Percentiles rank a stretch among this genome's conserved stretches.
Evolutionary conservation across 163 green algal species (phyloP).

Genomic region (Scenedesmus sp.): DNA sequence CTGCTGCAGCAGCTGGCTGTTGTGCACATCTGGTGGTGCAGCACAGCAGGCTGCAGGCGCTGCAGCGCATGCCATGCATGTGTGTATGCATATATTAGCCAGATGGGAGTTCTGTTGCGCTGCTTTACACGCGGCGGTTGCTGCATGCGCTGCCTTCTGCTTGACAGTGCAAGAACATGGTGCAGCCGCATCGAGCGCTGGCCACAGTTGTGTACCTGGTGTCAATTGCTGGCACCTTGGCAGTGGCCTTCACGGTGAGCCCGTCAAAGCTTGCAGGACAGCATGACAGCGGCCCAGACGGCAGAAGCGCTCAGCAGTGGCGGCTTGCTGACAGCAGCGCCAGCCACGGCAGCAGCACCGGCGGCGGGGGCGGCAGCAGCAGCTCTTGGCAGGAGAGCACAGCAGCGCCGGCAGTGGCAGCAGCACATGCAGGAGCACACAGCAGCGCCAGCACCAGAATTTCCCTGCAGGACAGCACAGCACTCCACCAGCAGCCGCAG

Average conservation of each 20-base stretch:
- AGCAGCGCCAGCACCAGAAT: not conserved
- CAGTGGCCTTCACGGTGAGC: constrained; percentile 53
- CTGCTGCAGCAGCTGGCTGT: not conserved
- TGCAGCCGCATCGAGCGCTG: constrained; percentile 25
- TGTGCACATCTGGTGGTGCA: not conserved
- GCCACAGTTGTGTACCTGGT: constrained; percentile 53
- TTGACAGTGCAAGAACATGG: constrained; percentile 49
- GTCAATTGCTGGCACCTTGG: constrained; percentile 45
- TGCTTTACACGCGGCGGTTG: not conserved
- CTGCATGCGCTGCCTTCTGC: constrained; percentile 7
- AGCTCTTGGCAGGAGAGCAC: not conserved
- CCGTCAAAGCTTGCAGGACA: not conserved
- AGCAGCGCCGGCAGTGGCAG: constrained; percentile 7
- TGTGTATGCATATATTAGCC: not conserved
- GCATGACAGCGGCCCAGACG: not conserved
- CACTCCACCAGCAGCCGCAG: not conserved
- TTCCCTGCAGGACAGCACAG: not conserved
- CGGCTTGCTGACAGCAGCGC: not conserved
- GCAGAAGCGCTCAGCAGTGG: not conserved
- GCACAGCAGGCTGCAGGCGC: not conserved
- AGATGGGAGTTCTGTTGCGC: not conserved
- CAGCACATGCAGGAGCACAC: not conserved
- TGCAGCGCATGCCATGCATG: not conserved
- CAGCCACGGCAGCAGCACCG: not conserved
- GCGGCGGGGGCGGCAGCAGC: too few relatives aligned